These are phyloP conservation scores for Coemansia sp. DNA, from an alignment of 192 early-diverging fungal genomes.

Conservation along the genomic window DNA sequence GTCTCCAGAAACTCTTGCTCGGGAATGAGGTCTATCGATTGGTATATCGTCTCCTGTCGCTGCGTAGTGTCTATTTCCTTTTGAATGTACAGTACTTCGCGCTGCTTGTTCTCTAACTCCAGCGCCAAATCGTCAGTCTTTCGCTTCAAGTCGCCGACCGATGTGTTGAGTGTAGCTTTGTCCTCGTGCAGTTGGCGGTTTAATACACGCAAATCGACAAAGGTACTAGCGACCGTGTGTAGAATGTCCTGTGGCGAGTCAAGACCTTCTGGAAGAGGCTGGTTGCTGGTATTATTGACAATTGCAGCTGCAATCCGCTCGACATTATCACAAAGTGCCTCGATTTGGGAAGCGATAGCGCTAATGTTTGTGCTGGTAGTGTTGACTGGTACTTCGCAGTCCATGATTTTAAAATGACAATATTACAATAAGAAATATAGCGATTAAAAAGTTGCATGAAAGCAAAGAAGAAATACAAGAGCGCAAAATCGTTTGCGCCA, in stretches of 20 bases:
- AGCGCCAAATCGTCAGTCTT: constrained; percentile 40
- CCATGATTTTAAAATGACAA: background rate
- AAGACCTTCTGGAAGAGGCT: background rate
- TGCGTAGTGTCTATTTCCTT: constrained; percentile 46
- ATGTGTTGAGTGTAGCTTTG: constrained; percentile 21
- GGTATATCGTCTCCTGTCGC: constrained; percentile 53
- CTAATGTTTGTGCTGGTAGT: constrained; percentile 1
- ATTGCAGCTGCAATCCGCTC: constrained; percentile 9
- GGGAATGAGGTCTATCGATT: constrained; percentile 43
- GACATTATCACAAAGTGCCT: constrained; percentile 5
- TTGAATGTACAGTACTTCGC: constrained; percentile 42
- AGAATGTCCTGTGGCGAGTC: constrained; percentile 23
- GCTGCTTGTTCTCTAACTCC: constrained; percentile 37
- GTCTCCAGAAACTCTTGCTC: constrained; percentile 27
- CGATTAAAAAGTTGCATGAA: background rate
- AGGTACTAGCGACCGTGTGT: constrained; percentile 28
- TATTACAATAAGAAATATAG: background rate
- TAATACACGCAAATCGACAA: constrained; percentile 39
- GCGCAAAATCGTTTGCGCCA: background rate
- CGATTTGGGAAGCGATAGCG: background rate
- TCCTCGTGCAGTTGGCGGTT: constrained; percentile 46
- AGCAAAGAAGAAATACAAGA: background rate
- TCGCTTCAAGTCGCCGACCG: constrained; percentile 36
- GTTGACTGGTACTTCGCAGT: background rate
- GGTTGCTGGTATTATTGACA: background rate